Evolutionary conservation across 768 basidiomycete species (phyloP).

Genomic region (Psilocybe tampanensis): DNA sequence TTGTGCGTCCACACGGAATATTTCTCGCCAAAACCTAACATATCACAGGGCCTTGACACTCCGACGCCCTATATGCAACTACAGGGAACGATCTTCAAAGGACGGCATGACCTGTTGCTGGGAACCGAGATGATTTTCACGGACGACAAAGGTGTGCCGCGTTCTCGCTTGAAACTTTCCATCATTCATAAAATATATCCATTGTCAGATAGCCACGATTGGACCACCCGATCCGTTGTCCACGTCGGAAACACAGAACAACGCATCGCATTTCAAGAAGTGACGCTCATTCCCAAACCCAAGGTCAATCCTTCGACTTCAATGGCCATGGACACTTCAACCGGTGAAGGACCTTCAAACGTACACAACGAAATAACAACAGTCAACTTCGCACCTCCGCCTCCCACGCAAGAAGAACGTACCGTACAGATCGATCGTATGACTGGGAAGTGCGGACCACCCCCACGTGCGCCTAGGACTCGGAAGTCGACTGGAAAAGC

Average conservation of each 20-base stretch:
- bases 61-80: slow-evolving; percentile 78
- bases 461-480: slow-evolving; percentile 17
- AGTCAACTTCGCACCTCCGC: slow-evolving; percentile 6
- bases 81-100: slow-evolving; percentile 74
- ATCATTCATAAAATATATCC: no score
- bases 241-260: slow-evolving; percentile 66
- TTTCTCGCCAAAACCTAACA: background rate
- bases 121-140: slow-evolving; percentile 80
- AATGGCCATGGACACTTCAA: no score
- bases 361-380: background rate
- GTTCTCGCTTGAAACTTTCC: no score
- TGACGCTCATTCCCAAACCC: slow-evolving; percentile 55
- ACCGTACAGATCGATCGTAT: slow-evolving; percentile 24
- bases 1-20: slow-evolving; percentile 48
- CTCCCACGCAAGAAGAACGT: slow-evolving; percentile 2
- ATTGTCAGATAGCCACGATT: slow-evolving; percentile 43
- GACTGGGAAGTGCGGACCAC: slow-evolving; percentile 24
- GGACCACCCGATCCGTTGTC: slow-evolving; percentile 49
- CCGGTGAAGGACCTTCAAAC: slow-evolving; percentile 10
- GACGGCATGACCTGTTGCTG: slow-evolving; percentile 64
- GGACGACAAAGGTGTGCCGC: slow-evolving; percentile 54
- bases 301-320: slow-evolving; percentile 28
- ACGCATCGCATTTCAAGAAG: slow-evolving; percentile 74
- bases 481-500: slow-evolving; percentile 10
- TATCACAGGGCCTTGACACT: slow-evolving; percentile 69